A percentile compares a stretch with the other conserved stretches of the same genome.
phyloP scores from a whole-genome alignment of 2,329 filamentous ascomycete species.

The Lachnellula hyalina region DNA sequence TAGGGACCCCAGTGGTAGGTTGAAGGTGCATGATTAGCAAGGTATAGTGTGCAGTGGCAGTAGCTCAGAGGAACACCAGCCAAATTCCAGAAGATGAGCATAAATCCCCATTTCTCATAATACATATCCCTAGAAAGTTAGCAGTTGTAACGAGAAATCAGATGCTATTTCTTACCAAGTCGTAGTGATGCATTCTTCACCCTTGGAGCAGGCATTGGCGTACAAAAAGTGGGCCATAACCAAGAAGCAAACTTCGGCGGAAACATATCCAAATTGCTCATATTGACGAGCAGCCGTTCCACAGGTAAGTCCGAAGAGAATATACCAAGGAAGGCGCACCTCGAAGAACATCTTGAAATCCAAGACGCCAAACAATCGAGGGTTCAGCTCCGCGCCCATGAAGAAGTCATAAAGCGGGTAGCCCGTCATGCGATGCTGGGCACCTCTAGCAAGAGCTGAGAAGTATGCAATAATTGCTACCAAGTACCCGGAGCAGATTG shows the following conservation, averaged over 20 bases:
- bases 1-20: slow-evolving; percentile 72
- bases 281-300: slow-evolving; percentile 78
- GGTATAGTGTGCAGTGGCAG: slow-evolving; percentile 88
- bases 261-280: slow-evolving; percentile 79
- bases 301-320: slow-evolving; percentile 72
- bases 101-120: slow-evolving; percentile 95
- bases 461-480: slow-evolving; percentile 81
- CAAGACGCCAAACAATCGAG: slow-evolving; percentile 74
- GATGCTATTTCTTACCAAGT: slow-evolving; percentile 54
- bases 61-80: slow-evolving; percentile 87
- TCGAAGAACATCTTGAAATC: slow-evolving; percentile 97
- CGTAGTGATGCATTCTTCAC: slow-evolving; percentile 82
- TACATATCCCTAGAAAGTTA: slow-evolving; percentile 70
- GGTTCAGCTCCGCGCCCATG: slow-evolving; percentile 84
- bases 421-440: slow-evolving; percentile 88
- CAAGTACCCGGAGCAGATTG: slow-evolving; percentile 83
- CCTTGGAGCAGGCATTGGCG: slow-evolving; percentile 87
- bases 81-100: slow-evolving; percentile 97
- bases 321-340: slow-evolving; percentile 88
- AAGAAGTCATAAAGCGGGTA: slow-evolving; percentile 81
- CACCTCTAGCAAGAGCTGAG: slow-evolving; percentile 74
- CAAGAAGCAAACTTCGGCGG: slow-evolving; percentile 77
- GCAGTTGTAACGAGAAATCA: background rate
- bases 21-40: slow-evolving; percentile 72
- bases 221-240: slow-evolving; percentile 89